Evolutionary conservation across 179 eudicot species (phyloP), one percentile per base, ranked within the genome.

Genomic region (Pouteria campechiana): DNA sequence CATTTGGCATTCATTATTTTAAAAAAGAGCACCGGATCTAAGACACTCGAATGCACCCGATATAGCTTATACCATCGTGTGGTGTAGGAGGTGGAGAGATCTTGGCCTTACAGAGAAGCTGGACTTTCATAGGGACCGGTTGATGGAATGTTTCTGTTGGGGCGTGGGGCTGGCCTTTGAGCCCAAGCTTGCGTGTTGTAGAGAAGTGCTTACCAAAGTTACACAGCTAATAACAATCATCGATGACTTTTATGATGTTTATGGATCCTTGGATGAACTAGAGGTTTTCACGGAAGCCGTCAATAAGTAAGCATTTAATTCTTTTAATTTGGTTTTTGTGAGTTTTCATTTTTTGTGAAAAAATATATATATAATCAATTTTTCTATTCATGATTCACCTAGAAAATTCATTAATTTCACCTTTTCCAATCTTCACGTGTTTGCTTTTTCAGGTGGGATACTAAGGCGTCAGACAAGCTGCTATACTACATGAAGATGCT

Each of bases 401-500:
- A n/a, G n/a, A n/a, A n/a, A n/a, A n/a, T n/a, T n/a, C n/a, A n/a
- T n/a, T n/a, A n/a, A n/a, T n/a, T n/a, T n/a, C n/a, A n/a, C n/a
- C n/a, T n/a, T n/a, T n/a, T n/a, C n/a, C n/a, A n/a, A n/a, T n/a
- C n/a, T n/a, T n/a, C n/a, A n/a, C n/a, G n/a, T n/a, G n/a, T n/a
- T n/a, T n/a, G n/a, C n/a, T n/a, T 33, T 15, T 43, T 21, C 45
- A 68, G 76, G 48, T 74, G 83, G 83, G 83, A 77, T 0, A 9
- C 54, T 31, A 50, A 14, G 3, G 54, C 53, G 0, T 4, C 52
- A 3, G 52, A 52, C 2, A 37, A 49, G 20, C 38, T 81, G 15
- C 92, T 85, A 3, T 46, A 69, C 27, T 76, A 64, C 65, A 83
- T 79, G 82, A 79, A 55, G 44, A 16, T 41, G 9, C 61, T 76